These are phyloP conservation scores for Hortiboletus campestris DNA, from an alignment of 768 basidiomycete species.

Conservation along the genomic window DNA sequence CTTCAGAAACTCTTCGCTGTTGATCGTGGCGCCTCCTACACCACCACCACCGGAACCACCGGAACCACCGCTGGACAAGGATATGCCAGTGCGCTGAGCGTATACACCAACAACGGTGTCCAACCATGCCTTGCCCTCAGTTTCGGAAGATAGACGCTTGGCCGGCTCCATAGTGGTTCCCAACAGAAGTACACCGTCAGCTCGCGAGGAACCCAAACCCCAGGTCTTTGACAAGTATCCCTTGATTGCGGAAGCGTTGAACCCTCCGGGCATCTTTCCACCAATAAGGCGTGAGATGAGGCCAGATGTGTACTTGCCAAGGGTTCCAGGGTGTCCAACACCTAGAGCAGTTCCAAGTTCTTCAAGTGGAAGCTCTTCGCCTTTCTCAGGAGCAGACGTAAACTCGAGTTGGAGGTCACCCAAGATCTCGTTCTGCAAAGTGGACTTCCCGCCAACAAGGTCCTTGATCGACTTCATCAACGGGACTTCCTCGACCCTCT, in stretches of 20 bases:
- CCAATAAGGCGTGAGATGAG: constrained; percentile 90
- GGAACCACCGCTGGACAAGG: constrained; percentile 66
- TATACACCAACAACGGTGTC: constrained; percentile 82
- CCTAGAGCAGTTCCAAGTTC: constrained; percentile 87
- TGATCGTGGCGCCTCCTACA: constrained; percentile 82
- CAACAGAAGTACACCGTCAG: constrained; percentile 86
- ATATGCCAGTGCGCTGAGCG: constrained; percentile 86
- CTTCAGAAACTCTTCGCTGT: constrained; percentile 97
- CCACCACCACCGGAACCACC: constrained; percentile 58
- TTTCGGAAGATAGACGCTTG: constrained; percentile 88
- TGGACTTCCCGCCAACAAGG: constrained; percentile 97
- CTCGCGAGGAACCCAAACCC: constrained; percentile 90
- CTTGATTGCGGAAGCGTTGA: constrained; percentile 92
- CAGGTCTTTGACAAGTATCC: constrained; percentile 85
- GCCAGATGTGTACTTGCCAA: constrained; percentile 92
- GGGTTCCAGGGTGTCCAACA: constrained; percentile 76
- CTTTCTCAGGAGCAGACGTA: constrained; percentile 93
- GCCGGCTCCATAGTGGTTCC: constrained; percentile 92
- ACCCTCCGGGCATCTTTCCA: constrained; percentile 98
- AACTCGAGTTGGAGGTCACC: constrained; percentile 98
- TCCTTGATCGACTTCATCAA: constrained; percentile 96
- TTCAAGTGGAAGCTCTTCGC: constrained; percentile 94
- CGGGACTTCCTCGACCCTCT: constrained; percentile 84
- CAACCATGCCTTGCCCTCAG: constrained; percentile 92
- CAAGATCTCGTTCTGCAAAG: constrained; percentile 96